Percentiles rank a stretch among this genome's conserved stretches.
Evolutionary conservation across 106 monocot genomes (phyloP).

Genomic region (Allium sativum): DNA sequence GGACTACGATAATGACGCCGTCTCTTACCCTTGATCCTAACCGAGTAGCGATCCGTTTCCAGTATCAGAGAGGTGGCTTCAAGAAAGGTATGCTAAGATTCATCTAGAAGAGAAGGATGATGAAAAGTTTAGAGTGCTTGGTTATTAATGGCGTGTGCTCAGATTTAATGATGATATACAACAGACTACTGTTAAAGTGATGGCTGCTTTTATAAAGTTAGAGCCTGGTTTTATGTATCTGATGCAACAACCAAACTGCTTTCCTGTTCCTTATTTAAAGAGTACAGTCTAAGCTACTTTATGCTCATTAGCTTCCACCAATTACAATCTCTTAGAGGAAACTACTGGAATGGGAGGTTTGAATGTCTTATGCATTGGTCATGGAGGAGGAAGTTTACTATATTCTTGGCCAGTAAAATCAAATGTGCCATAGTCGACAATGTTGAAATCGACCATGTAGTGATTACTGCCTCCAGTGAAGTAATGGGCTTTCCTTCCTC

Average conservation of each 20-base stretch:
- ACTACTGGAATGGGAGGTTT: conserved; percentile 41
- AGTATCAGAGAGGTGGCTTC: conserved; percentile 49
- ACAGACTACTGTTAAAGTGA: conserved; percentile 78
- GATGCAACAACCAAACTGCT: conserved; percentile 82
- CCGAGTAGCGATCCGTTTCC: conserved; percentile 59
- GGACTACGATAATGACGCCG: conserved; percentile 66
- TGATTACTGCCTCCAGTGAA: conserved; percentile 62
- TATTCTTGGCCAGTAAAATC: conserved; percentile 86
- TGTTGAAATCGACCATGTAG: conserved; percentile 92
- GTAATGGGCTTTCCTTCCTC: conserved; percentile 91
- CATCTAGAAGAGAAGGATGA: conserved; percentile 36
- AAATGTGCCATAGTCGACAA: conserved; percentile 64
- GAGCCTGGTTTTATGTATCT: conserved; percentile 52
- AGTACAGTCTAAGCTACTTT: conserved; percentile 81
- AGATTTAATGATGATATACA: conserved; percentile 81
- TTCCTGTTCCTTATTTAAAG: conserved; percentile 93
- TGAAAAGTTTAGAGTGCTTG: conserved; percentile 59
- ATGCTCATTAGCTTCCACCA: conserved; percentile 50
- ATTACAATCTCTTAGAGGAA: conserved; percentile 50
- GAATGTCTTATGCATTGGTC: conserved; percentile 84
- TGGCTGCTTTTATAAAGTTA: conserved; percentile 56
- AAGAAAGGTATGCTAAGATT: conserved; percentile 46
- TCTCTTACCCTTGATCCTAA: conserved; percentile 69
- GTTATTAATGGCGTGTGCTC: conserved; percentile 92
- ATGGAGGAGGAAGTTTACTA: conserved; percentile 82